Conservation (phyloP, 805 yeast genomes). For the Wickerhamiella dianesei region DNA sequence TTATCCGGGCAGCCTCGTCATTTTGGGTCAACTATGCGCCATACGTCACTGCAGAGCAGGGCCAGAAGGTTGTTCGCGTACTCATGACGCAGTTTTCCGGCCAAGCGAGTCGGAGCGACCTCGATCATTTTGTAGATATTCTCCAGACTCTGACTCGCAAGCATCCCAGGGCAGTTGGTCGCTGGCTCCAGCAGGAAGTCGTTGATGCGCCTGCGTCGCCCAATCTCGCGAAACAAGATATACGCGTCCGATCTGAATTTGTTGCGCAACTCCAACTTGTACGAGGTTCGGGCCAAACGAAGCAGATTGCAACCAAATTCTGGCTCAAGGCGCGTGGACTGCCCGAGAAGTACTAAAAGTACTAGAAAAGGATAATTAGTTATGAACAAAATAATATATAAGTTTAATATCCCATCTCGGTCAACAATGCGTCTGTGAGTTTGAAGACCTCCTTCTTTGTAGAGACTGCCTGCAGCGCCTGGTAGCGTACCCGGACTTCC, state of each 20-base stretch:
- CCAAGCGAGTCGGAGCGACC: constrained; percentile 30
- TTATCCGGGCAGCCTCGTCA: constrained; percentile 36
- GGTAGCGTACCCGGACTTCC: constrained; percentile 50
- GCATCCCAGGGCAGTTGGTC: constrained; percentile 9
- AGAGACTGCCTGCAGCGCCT: constrained; percentile 36
- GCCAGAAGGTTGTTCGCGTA: constrained; percentile 23
- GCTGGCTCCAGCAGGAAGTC: constrained; percentile 9
- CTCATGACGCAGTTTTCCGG: constrained; percentile 33
- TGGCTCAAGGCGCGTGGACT: constrained; percentile 26
- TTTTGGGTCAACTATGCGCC: constrained; percentile 39
- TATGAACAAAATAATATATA: neutral
- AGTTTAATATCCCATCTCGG: constrained; percentile 12
- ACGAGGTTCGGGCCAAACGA: constrained; percentile 22
- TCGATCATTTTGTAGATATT: constrained; percentile 31
- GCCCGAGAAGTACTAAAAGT: constrained; percentile 16
- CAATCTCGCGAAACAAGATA: constrained; percentile 8
- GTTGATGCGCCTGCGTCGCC: constrained; percentile 13
- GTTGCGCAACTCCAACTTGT: constrained; percentile 21
- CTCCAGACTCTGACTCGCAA: constrained; percentile 27
- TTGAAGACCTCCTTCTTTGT: constrained; percentile 10
- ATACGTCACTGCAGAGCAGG: constrained; percentile 17
- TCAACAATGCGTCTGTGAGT: constrained; percentile 8
- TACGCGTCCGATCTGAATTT: constrained; percentile 17
- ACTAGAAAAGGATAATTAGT: neutral
- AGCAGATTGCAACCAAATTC: constrained; percentile 21